A percentile compares a stretch with the other conserved stretches of the same genome.
These are phyloP conservation scores for Wickerhamiella siamensis DNA, from an alignment of 805 yeast species.

Conservation along the genomic window DNA sequence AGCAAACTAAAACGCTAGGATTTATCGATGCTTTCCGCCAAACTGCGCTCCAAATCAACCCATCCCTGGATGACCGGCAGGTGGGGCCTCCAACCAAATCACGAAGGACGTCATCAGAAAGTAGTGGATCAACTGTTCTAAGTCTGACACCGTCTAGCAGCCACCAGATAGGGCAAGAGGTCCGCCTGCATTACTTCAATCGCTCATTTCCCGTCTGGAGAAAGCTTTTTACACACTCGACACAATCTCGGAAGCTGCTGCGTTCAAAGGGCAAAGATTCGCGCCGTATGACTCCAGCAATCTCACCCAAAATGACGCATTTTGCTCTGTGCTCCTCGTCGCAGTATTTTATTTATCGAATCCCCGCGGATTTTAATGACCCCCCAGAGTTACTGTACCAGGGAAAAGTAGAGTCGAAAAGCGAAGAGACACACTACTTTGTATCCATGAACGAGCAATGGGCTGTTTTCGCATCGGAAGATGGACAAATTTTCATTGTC, in stretches of 20 bases:
- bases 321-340: constrained; percentile 53
- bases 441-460: constrained; percentile 37
- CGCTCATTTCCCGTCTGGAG: constrained; percentile 77
- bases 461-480: constrained; percentile 55
- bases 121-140: not conserved
- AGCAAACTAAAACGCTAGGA: not conserved
- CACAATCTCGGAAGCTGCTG: constrained; percentile 38
- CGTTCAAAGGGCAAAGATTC: constrained; percentile 28
- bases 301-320: constrained; percentile 48
- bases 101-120: no score
- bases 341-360: constrained; percentile 60
- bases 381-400: constrained; percentile 48
- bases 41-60: not conserved
- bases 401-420: constrained; percentile 30
- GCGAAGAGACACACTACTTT: constrained; percentile 9
- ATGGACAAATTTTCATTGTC: constrained; percentile 54
- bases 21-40: not conserved
- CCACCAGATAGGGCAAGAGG: not conserved
- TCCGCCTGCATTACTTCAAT: constrained; percentile 34
- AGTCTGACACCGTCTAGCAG: not conserved
- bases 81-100: no score
- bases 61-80: no score
- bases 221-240: constrained; percentile 38
- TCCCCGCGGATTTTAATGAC: constrained; percentile 31
- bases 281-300: constrained; percentile 39